These are phyloP conservation scores for Sporobolomyces phaffii DNA, from an alignment of 768 basidiomycete species.

Conservation along the genomic window DNA sequence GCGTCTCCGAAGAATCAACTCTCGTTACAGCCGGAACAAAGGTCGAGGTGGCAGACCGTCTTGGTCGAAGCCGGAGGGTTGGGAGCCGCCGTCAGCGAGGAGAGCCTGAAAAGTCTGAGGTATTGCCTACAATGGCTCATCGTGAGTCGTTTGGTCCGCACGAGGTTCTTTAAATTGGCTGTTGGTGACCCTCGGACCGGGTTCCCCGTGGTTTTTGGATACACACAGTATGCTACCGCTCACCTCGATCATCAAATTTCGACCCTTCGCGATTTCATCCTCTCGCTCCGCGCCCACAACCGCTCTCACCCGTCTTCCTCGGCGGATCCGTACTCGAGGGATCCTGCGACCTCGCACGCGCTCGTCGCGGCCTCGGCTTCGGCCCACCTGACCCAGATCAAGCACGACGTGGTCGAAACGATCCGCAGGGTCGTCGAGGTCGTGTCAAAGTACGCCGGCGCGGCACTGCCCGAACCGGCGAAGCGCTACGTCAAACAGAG, in stretches of 20 bases:
- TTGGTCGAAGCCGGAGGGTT: conserved; percentile 73
- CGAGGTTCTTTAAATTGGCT: too few species aligned
- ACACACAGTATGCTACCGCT: conserved; percentile 74
- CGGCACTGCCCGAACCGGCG: conserved; percentile 79
- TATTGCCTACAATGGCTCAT: conserved; percentile 83
- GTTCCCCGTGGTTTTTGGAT: conserved; percentile 56
- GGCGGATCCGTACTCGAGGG: conserved; percentile 45
- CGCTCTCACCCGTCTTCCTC: background rate
- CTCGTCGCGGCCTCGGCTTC: conserved; percentile 53
- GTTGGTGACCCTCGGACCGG: too few species aligned
- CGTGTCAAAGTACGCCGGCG: conserved; percentile 75
- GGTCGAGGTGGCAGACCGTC: conserved; percentile 80
- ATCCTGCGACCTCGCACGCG: conserved; percentile 44
- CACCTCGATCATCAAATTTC: conserved; percentile 84
- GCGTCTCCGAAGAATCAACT: conserved; percentile 10
- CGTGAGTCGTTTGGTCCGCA: conserved; percentile 9
- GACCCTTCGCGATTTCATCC: conserved; percentile 74
- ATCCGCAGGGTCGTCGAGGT: conserved; percentile 84
- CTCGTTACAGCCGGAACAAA: conserved; percentile 1
- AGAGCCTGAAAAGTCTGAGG: conserved; percentile 75
- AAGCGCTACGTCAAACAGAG: conserved; percentile 65
- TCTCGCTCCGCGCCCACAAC: conserved; percentile 49
- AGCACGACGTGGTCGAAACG: conserved; percentile 77
- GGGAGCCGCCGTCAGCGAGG: conserved; percentile 80
- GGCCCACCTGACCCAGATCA: conserved; percentile 62